Evolutionary conservation across 2,329 filamentous ascomycete genomes (phyloP).

Genomic region (Fusarium sp.): DNA sequence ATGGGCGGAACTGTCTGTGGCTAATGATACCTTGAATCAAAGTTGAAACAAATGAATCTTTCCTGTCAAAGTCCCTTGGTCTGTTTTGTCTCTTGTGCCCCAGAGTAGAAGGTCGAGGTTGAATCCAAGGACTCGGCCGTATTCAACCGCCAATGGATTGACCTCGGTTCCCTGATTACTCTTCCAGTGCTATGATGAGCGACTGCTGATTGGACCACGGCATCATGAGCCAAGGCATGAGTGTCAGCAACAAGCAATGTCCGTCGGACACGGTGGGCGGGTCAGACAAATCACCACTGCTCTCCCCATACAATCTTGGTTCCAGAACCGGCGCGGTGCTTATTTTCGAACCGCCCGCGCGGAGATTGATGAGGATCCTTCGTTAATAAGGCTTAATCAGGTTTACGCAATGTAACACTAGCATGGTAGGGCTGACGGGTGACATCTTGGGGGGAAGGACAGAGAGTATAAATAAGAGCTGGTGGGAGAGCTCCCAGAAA

Average conservation of each 20-base stretch:
- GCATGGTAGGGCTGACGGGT: not conserved
- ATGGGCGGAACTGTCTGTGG: slow-evolving; percentile 29
- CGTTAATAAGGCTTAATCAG: not conserved
- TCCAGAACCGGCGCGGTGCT: not conserved
- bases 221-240: not conserved
- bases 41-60: not conserved
- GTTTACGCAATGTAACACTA: not conserved
- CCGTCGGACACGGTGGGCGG: not conserved
- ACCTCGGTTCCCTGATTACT: not conserved
- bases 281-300: not conserved
- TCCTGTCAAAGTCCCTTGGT: not conserved
- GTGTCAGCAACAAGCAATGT: not conserved
- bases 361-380: not conserved
- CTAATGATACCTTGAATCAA: slow-evolving; percentile 33
- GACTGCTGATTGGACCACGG: not conserved
- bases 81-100: not conserved
- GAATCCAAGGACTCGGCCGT: not conserved
- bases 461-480: not conserved
- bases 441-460: not conserved
- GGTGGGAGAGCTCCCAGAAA: not conserved
- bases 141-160: not conserved
- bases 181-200: not conserved
- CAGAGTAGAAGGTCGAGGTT: not conserved
- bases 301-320: not conserved
- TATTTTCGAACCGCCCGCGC: not conserved